phyloP scores from a whole-genome alignment of 179 eudicot genomes.

The Silene vulgaris region DNA sequence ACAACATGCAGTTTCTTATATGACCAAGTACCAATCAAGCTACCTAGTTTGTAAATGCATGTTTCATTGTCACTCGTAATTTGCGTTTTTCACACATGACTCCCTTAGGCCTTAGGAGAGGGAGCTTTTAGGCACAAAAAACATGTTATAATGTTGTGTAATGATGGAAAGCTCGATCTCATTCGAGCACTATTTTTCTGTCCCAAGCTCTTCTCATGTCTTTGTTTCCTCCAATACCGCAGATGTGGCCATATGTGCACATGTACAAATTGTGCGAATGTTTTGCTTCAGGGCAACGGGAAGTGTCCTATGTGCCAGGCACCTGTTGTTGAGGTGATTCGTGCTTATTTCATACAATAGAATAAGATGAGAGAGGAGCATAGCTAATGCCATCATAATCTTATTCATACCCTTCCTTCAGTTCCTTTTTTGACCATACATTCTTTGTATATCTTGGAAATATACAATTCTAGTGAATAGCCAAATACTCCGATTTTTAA shows the following conservation, averaged over 20 bases:
- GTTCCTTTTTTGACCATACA: constrained; percentile 14
- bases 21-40: too few species aligned
- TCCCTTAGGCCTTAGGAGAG: too few species aligned
- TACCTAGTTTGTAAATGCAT: too few species aligned
- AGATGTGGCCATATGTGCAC: constrained; percentile 98
- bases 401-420: background rate
- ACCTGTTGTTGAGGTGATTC: constrained; percentile 67
- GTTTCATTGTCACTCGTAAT: too few species aligned
- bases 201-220: background rate
- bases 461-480: background rate
- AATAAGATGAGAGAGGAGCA: constrained; percentile 12
- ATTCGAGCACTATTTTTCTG: background rate
- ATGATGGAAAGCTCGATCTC: background rate
- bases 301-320: constrained; percentile 86
- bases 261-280: constrained; percentile 65
- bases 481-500: constrained; percentile 20
- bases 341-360: constrained; percentile 55
- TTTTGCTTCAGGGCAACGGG: constrained; percentile 47
- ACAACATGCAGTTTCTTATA: too few species aligned
- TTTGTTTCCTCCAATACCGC: constrained; percentile 10
- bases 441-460: constrained; percentile 25
- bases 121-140: too few species aligned
- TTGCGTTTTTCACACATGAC: too few species aligned
- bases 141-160: background rate
- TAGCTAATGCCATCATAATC: constrained; percentile 16